Conservation (phyloP, 2,329 filamentous ascomycete species). For the Aspergillus sp. region DNA sequence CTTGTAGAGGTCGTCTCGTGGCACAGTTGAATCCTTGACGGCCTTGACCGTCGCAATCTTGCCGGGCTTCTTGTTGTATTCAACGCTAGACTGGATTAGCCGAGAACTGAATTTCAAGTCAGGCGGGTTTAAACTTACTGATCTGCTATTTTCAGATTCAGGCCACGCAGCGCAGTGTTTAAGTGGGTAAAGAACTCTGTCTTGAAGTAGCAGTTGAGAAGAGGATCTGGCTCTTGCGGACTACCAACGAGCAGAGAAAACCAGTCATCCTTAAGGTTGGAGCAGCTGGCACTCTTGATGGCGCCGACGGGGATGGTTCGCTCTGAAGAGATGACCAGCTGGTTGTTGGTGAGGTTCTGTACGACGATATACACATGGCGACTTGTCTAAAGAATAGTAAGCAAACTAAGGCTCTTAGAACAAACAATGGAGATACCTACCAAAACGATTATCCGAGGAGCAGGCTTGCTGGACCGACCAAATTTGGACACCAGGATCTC, state of each 20-base stretch:
- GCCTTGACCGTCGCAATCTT: constrained; percentile 86
- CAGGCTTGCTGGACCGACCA: constrained; percentile 88
- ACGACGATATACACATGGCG: constrained; percentile 83
- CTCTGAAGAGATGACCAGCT: constrained; percentile 73
- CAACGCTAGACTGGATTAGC: constrained; percentile 47
- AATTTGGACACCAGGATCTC: constrained; percentile 91
- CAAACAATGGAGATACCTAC: constrained; percentile 21
- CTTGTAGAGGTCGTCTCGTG: constrained; percentile 78
- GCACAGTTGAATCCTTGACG: constrained; percentile 71
- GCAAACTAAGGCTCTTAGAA: background rate
- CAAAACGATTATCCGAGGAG: constrained; percentile 74
- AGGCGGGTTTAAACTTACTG: constrained; percentile 36
- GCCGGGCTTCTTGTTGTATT: constrained; percentile 96
- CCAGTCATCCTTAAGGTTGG: constrained; percentile 86
- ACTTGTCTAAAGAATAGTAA: constrained; percentile 47
- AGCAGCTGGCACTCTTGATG: constrained; percentile 79
- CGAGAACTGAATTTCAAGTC: background rate
- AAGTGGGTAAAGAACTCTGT: constrained; percentile 96
- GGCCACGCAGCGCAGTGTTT: constrained; percentile 64
- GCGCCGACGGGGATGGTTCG: constrained; percentile 72
- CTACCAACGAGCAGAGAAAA: constrained; percentile 88
- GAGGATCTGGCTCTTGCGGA: constrained; percentile 82
- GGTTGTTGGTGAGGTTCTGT: constrained; percentile 72
- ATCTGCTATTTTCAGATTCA: constrained; percentile 75
- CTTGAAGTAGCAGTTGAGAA: constrained; percentile 89